Conservation (phyloP, 2,329 filamentous ascomycete genomes). For the Arthrobotrys musiformis region DNA sequence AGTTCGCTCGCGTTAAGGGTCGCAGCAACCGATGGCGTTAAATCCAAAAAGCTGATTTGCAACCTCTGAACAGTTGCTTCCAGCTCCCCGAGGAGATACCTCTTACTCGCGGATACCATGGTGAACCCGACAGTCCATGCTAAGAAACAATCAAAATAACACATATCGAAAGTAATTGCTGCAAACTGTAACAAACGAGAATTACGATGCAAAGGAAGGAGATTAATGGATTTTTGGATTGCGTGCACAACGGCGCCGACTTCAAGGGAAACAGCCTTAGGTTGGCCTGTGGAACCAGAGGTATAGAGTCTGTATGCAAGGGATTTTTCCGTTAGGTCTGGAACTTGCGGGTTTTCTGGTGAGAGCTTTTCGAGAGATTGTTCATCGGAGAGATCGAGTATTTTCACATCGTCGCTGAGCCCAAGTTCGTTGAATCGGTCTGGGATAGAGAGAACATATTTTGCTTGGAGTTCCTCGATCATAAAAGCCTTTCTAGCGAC, state of each 20-base stretch:
- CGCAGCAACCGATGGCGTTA: conserved; percentile 64
- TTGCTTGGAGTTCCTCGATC: conserved; percentile 58
- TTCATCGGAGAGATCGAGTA: conserved; percentile 53
- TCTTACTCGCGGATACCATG: conserved; percentile 63
- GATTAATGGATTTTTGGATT: conserved; percentile 61
- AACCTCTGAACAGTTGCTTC: conserved; percentile 61
- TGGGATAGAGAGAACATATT: conserved; percentile 48
- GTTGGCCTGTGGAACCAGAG: conserved; percentile 64
- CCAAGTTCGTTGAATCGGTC: conserved; percentile 41
- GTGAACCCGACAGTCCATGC: conserved; percentile 65
- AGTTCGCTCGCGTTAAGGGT: conserved; percentile 61
- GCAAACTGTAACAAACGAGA: conserved; percentile 65
- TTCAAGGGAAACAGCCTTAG: conserved; percentile 65
- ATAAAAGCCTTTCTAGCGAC: conserved; percentile 58
- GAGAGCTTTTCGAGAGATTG: conserved; percentile 35
- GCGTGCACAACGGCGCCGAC: conserved; percentile 64
- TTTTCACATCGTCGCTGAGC: conserved; percentile 14
- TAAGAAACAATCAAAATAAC: conserved; percentile 66
- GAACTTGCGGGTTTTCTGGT: conserved; percentile 59
- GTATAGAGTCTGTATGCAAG: conserved; percentile 65
- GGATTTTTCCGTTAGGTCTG: conserved; percentile 59
- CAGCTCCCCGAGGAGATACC: conserved; percentile 62
- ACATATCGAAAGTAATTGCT: conserved; percentile 63
- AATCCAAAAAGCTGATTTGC: conserved; percentile 62
- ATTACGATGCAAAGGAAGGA: conserved; percentile 63